Base-by-base conservation (phyloP, 1,139 yeast genomes). In the Nakaseomyces delphensis region DNA sequence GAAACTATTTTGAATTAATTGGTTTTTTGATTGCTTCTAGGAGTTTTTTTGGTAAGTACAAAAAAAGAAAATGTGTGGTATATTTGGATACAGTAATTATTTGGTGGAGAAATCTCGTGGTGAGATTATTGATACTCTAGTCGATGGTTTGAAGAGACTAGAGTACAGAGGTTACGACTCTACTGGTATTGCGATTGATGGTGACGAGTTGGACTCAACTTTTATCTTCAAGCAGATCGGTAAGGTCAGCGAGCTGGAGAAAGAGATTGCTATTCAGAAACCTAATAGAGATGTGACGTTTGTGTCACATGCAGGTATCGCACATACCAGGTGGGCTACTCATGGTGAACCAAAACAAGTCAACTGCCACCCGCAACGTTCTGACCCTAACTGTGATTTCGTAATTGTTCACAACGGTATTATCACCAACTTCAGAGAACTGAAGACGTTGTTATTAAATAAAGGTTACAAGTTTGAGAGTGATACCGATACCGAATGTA, bases 301-400 rank as follows among this genome's bases (percentile, higher is more conserved):
- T 59, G 82, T 79, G 55, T 79, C 83, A 64, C 98, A 91, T 62
- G 91, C 81, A 47, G 98, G 95, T 62, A 91, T 93, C 64, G 97
- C 98, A 32, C 99, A 93, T 67, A 93, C 99, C 14, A 83, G 99
- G 72, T 93, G 99, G 99, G 98, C 99, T 39, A 93, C 99, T 37
- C 99, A 93, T 66, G 99, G 99, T 66, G 85, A 81, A 57, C 97
- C 97, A 45, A 77, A 76, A 56, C 77, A 74, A 47, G 61, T 68
- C 51, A 93, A 93, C 71, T 91, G 97, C 64, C 99, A 93, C 63
- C 99, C 99, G 42, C 98, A 91, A 63, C 72, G 93, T 55, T 85
- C 96, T 0, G 98, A 86, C 63, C 73, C 74, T 9, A 66, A 68
- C 42, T 83, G 83, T 53, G 95, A 89, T 63, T 93, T 93, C 59